Evolutionary conservation across 805 yeast species (phyloP).

Genomic region (Brettanomyces bruxellensis): DNA sequence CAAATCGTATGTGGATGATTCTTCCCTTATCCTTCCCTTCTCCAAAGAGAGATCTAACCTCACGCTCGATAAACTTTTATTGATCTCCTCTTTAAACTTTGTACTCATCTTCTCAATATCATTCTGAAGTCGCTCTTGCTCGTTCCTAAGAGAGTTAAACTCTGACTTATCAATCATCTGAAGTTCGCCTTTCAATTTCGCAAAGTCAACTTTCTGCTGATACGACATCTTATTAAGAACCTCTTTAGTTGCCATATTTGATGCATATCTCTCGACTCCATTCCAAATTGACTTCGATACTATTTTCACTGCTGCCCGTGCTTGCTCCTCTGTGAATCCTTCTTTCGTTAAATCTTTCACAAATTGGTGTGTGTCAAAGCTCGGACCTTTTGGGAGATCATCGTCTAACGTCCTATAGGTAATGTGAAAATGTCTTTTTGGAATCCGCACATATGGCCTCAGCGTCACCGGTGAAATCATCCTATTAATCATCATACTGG

Average conservation of each 20-base stretch:
- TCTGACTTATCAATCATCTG: slow-evolving; percentile 84
- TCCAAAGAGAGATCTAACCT: slow-evolving; percentile 85
- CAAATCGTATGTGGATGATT: slow-evolving; percentile 83
- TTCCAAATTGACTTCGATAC: slow-evolving; percentile 70
- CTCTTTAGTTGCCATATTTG: slow-evolving; percentile 78
- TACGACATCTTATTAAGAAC: slow-evolving; percentile 76
- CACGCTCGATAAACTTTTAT: slow-evolving; percentile 83
- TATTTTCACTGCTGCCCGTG: slow-evolving; percentile 68
- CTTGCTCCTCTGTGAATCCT: slow-evolving; percentile 58
- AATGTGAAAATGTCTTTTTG: no score
- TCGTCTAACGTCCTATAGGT: not conserved
- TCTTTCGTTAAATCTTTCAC: slow-evolving; percentile 56
- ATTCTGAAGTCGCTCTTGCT: slow-evolving; percentile 74
- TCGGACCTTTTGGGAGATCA: slow-evolving; percentile 15
- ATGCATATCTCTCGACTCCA: slow-evolving; percentile 66
- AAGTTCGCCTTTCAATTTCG: slow-evolving; percentile 85
- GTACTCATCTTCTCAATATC: slow-evolving; percentile 84
- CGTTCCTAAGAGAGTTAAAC: slow-evolving; percentile 70
- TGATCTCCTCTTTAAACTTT: slow-evolving; percentile 81
- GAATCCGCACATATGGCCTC: slow-evolving; percentile 1
- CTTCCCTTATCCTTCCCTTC: slow-evolving; percentile 93
- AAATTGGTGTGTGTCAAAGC: slow-evolving; percentile 72
- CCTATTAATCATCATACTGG: no score
- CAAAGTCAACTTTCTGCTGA: slow-evolving; percentile 94
- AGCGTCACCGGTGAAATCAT: no score